Evolutionary conservation across 179 eudicot species (phyloP).

Genomic region (Beta macrorhiza): DNA sequence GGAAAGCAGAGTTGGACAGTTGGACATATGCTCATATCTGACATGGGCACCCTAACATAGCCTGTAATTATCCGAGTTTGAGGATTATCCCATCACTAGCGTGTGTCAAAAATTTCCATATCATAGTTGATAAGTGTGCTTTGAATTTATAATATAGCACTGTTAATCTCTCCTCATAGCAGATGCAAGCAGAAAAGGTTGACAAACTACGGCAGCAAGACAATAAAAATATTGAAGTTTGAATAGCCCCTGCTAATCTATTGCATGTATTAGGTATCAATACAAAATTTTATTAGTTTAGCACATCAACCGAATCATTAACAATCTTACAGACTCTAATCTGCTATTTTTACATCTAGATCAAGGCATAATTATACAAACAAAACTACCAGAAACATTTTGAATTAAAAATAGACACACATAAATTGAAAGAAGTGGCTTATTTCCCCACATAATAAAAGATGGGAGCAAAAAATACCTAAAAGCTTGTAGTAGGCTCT

Average conservation of each 20-base stretch:
- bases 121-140: too few relatives aligned
- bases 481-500: constrained; percentile 90
- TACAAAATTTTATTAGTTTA: too few relatives aligned
- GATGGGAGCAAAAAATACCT: constrained; percentile 41
- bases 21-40: too few relatives aligned
- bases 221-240: neutral
- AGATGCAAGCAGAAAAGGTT: neutral
- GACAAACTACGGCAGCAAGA: neutral
- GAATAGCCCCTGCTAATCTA: neutral
- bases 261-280: neutral
- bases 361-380: neutral
- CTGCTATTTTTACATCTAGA: neutral
- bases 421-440: neutral
- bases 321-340: neutral
- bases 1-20: too few relatives aligned
- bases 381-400: neutral
- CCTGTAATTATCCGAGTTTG: too few relatives aligned
- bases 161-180: neutral
- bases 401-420: neutral
- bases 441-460: neutral
- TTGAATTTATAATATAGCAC: too few relatives aligned
- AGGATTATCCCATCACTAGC: too few relatives aligned
- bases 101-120: too few relatives aligned
- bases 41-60: too few relatives aligned
- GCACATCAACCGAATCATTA: neutral